Base-by-base conservation (phyloP, 768 basidiomycete species). In the Leccinum subtestaceum region DNA sequence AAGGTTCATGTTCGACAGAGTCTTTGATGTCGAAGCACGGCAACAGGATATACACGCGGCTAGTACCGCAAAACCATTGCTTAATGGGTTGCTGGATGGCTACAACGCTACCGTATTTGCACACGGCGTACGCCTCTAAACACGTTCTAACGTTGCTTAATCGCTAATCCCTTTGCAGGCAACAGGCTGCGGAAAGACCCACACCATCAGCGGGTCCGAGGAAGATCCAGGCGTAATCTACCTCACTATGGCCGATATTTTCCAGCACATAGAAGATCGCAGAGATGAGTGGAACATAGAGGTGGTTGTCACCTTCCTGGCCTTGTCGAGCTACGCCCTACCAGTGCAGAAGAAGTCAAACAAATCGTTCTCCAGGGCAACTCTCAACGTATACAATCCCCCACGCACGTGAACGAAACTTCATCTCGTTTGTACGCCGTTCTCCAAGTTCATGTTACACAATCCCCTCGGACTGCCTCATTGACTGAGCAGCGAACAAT, bases 181-280 rank as follows among this genome's bases (percentile, higher is more conserved):
- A 23, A 98, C 97, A n/a, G 97, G 97, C n/a, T 98, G 97, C 72
- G 97, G 97, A 63, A 99, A 99, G 76, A 99, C 97, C 5, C 95
- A 98, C 74, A 99, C 97, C 19, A 98, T 99, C 73, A 97, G 94
- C 67, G 96, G 96, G 58, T 89, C 91, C 38, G 88, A 89, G 48
- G 70, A 73, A 21, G 90, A 96, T 71, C 93, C 93, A 17, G 97
- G 97, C 31, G 87, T 97, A 67, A 97, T 98, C 72, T 95, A 98
- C 75, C 82, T 93, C 59, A 94, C 95, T 19, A 98, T 98, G 95
- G 86, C 92, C 47, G 95, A 98, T 74, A 85, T 99, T 62, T 99
- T 98, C 74, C 88, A 89, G 67, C 84, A 88, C 52, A 97, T 99
- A 64, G 87, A 93, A 52, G 93, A 95, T 67, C 84, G 89, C 55